A percentile compares a stretch with the other conserved stretches of the same genome.
phyloP scores from a whole-genome alignment of 352 stramenopile genomes.

The Pythium aquatile region DNA sequence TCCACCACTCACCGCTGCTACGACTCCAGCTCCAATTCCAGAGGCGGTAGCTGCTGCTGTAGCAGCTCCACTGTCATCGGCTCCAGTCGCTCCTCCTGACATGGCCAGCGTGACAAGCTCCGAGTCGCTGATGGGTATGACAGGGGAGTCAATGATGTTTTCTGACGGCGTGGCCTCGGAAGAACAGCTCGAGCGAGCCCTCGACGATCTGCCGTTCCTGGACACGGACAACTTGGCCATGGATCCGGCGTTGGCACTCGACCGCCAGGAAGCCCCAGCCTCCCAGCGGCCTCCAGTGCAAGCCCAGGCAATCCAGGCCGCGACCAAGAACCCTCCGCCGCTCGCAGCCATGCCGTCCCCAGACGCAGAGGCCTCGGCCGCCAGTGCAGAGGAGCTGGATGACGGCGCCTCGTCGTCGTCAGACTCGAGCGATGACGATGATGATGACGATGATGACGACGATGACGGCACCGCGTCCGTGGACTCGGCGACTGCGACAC shows the following conservation, averaged over 20 bases:
- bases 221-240: constrained; percentile 61
- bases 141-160: constrained; percentile 26
- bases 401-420: constrained; percentile 24
- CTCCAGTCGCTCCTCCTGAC: constrained; percentile 7
- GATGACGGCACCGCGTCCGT: constrained; percentile 48
- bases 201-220: constrained; percentile 73
- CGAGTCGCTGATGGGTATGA: constrained; percentile 29
- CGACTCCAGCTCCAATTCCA: background rate
- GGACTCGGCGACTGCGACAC: constrained; percentile 37
- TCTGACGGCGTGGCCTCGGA: constrained; percentile 46
- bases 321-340: constrained; percentile 4
- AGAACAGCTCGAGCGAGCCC: constrained; percentile 66
- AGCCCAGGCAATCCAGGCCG: background rate
- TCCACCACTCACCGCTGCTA: background rate
- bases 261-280: background rate
- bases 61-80: constrained; percentile 2
- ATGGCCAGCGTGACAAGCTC: constrained; percentile 14
- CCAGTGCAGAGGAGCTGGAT: constrained; percentile 10
- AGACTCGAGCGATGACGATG: constrained; percentile 21
- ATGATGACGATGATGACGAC: constrained; percentile 42
- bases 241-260: constrained; percentile 23
- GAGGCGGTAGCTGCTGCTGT: constrained; percentile 12
- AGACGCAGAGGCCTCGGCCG: constrained; percentile 7
- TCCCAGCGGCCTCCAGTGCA: background rate
- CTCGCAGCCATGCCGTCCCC: constrained; percentile 12